Conservation (phyloP, 129 eudicot species). For the Tagetes patula region DNA sequence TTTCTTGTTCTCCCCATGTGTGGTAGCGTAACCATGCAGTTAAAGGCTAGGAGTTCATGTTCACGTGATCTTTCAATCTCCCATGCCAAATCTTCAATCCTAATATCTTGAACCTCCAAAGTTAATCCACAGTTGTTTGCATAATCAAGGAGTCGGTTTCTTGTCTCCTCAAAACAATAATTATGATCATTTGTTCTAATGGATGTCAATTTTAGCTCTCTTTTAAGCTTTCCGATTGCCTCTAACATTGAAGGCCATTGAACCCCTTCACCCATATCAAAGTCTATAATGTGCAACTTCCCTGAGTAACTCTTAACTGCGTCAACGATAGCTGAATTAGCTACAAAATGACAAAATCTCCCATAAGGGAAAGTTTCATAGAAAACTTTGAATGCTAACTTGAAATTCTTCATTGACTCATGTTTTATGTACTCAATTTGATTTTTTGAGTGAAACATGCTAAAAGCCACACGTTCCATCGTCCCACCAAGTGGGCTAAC, state of each 20-base stretch:
- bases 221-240: slow-evolving; percentile 36
- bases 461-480: slow-evolving; percentile 48
- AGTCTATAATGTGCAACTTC: slow-evolving; percentile 49
- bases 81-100: slow-evolving; percentile 24
- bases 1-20: slow-evolving; percentile 52
- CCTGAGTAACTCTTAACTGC: slow-evolving; percentile 37
- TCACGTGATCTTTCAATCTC: slow-evolving; percentile 11
- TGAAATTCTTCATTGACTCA: slow-evolving; percentile 43
- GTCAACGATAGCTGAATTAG: slow-evolving; percentile 57
- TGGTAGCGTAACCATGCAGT: slow-evolving; percentile 57
- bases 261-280: slow-evolving; percentile 56
- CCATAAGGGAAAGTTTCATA: slow-evolving; percentile 53
- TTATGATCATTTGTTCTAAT: slow-evolving; percentile 29
- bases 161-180: slow-evolving; percentile 45
- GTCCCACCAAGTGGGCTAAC: slow-evolving; percentile 51
- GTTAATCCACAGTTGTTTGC: slow-evolving; percentile 41
- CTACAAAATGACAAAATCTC: slow-evolving; percentile 59
- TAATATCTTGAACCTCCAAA: slow-evolving; percentile 39
- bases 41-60: slow-evolving; percentile 54
- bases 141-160: slow-evolving; percentile 34
- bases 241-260: slow-evolving; percentile 66
- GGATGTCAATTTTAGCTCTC: slow-evolving; percentile 39
- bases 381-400: slow-evolving; percentile 46
- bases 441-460: slow-evolving; percentile 38
- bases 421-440: slow-evolving; percentile 47